Evolutionary conservation across 2,329 filamentous ascomycete genomes (phyloP).

Genomic region (Xylaria sp.): DNA sequence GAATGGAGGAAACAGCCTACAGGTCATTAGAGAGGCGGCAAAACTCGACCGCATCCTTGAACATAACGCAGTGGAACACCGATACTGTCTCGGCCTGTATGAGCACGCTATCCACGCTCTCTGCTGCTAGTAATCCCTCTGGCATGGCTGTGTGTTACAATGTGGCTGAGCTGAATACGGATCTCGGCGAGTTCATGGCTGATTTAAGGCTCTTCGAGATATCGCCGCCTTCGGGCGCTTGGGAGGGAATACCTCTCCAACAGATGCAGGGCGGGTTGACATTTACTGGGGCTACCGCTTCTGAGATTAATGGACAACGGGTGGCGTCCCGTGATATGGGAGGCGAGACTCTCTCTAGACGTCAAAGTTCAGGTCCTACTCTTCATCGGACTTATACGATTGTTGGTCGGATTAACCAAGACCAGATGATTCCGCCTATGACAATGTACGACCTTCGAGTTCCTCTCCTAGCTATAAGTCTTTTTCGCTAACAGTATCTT

Average conservation of each 20-base stretch:
- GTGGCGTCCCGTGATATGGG: slow-evolving; percentile 4
- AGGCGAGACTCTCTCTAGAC: slow-evolving; percentile 31
- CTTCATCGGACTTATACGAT: slow-evolving; percentile 74
- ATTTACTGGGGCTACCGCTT: slow-evolving; percentile 66
- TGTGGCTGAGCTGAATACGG: slow-evolving; percentile 74
- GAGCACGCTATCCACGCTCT: slow-evolving; percentile 64
- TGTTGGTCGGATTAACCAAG: slow-evolving; percentile 73
- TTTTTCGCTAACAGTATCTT: slow-evolving; percentile 12
- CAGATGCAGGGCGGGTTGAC: slow-evolving; percentile 66
- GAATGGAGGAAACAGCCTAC: slow-evolving; percentile 36
- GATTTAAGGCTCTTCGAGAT: slow-evolving; percentile 81
- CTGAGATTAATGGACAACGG: slow-evolving; percentile 40
- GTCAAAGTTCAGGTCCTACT: slow-evolving; percentile 48
- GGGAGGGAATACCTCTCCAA: slow-evolving; percentile 62
- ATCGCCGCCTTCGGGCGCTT: slow-evolving; percentile 66
- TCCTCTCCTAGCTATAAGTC: neutral
- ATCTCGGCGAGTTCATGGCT: slow-evolving; percentile 77
- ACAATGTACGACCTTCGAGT: slow-evolving; percentile 65
- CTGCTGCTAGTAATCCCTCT: slow-evolving; percentile 74
- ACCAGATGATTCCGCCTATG: slow-evolving; percentile 65
- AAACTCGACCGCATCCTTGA: slow-evolving; percentile 52
- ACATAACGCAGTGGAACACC: slow-evolving; percentile 67
- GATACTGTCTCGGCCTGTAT: slow-evolving; percentile 70
- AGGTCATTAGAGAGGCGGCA: slow-evolving; percentile 41
- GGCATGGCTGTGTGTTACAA: slow-evolving; percentile 88